phyloP scores from a whole-genome alignment of 257 asterid genomes.

The Penstemon newberryi region DNA sequence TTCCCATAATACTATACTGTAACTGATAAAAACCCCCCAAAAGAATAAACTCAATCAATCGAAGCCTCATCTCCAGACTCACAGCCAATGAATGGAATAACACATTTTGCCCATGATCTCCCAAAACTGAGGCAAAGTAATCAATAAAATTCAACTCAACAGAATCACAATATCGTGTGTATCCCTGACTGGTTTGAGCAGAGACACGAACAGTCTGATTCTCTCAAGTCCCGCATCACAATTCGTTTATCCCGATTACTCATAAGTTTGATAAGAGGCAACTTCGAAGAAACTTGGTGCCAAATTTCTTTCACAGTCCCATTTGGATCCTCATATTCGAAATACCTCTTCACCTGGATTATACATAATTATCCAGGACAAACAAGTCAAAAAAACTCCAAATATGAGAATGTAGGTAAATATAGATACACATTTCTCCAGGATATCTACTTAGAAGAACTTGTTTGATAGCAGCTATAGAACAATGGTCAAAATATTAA shows the following conservation, averaged over 20 bases:
- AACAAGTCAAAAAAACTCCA: background rate
- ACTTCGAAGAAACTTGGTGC: slow-evolving; percentile 83
- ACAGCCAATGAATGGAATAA: background rate
- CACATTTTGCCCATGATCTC: slow-evolving; percentile 3
- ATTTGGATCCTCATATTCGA: slow-evolving; percentile 81
- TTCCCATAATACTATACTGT: too few species aligned
- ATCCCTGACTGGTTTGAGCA: slow-evolving; percentile 79
- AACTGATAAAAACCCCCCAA: too few species aligned
- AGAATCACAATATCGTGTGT: slow-evolving; percentile 46
- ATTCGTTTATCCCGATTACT: slow-evolving; percentile 80
- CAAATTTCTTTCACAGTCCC: slow-evolving; percentile 90
- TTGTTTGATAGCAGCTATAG: too few species aligned
- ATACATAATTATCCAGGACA: background rate
- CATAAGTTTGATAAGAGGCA: slow-evolving; percentile 81
- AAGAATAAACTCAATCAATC: background rate
- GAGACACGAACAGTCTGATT: slow-evolving; percentile 83
- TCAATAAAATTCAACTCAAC: slow-evolving; percentile 16
- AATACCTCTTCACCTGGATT: slow-evolving; percentile 78
- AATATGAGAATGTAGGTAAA: background rate
- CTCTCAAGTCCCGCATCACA: slow-evolving; percentile 55
- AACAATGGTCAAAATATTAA: too few species aligned
- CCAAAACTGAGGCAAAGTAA: slow-evolving; percentile 8
- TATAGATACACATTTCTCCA: background rate
- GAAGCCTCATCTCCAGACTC: background rate
- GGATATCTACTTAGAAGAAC: background rate